Conservation (phyloP, 768 basidiomycete species). For the Aureoboletus auriporus region DNA sequence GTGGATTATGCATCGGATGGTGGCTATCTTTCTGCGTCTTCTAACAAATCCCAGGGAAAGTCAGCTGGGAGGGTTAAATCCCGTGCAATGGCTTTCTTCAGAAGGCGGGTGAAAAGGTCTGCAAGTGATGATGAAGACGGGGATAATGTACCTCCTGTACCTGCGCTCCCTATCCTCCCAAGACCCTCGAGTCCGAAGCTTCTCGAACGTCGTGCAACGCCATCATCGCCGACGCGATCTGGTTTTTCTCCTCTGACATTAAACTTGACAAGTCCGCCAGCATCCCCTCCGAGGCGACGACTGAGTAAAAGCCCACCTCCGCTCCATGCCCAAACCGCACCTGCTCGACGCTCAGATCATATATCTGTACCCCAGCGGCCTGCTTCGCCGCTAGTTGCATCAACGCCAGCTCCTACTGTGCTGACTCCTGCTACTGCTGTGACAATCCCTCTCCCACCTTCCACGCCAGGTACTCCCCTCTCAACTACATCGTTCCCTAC, state of each 20-base stretch:
- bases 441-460: constrained; percentile 13
- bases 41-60: constrained; percentile 29
- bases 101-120: constrained; percentile 28
- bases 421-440: constrained; percentile 3
- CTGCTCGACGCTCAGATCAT: constrained; percentile 11
- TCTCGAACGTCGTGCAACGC: constrained; percentile 20
- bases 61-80: constrained; percentile 26
- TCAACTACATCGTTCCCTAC: constrained; percentile 11
- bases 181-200: constrained; percentile 28
- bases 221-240: constrained; percentile 27
- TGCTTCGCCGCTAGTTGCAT: constrained; percentile 9
- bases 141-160: constrained; percentile 27
- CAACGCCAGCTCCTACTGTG: constrained; percentile 3
- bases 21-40: constrained; percentile 32
- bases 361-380: constrained; percentile 2
- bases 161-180: constrained; percentile 24
- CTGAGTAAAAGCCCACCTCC: constrained; percentile 28
- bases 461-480: constrained; percentile 18
- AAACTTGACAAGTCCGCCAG: constrained; percentile 17
- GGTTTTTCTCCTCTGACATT: constrained; percentile 27
- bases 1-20: constrained; percentile 26
- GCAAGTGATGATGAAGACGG: constrained; percentile 31
- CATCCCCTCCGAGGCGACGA: constrained; percentile 16
- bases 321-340: constrained; percentile 5
- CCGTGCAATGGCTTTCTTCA: constrained; percentile 32